These are phyloP conservation scores for Cicer arietinum DNA, from an alignment of 306 rosid genomes.

Conservation along the genomic window DNA sequence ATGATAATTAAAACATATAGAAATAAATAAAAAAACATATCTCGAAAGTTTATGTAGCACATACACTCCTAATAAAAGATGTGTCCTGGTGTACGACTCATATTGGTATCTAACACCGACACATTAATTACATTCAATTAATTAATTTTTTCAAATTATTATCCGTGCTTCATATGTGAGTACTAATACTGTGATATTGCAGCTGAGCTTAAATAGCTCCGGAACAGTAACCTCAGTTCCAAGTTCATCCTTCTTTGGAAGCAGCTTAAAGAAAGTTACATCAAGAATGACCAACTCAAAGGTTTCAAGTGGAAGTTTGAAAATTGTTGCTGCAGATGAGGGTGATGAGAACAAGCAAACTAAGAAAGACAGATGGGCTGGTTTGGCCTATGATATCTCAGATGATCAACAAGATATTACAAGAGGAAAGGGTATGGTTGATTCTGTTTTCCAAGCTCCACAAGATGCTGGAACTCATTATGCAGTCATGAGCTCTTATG, in stretches of 20 bases:
- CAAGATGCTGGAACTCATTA: constrained; percentile 65
- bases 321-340: constrained; percentile 60
- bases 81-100: background rate
- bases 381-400: constrained; percentile 73
- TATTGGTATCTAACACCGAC: background rate
- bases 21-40: no score
- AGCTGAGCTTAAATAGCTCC: constrained; percentile 76
- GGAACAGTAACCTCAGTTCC: constrained; percentile 63
- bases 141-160: background rate
- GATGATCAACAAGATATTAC: constrained; percentile 99
- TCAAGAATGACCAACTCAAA: constrained; percentile 55
- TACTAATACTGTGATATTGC: constrained; percentile 40
- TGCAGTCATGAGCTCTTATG: constrained; percentile 88
- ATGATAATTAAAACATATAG: background rate
- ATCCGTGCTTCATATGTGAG: background rate
- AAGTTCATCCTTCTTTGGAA: constrained; percentile 76
- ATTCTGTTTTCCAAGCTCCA: constrained; percentile 88
- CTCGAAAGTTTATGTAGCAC: no score
- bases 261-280: constrained; percentile 75
- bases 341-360: constrained; percentile 64
- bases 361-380: constrained; percentile 56
- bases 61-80: background rate
- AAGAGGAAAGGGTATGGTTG: constrained; percentile 95
- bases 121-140: background rate
- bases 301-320: constrained; percentile 63